Conservation (phyloP, 306 rosid species). For the Echinosophora koreensis region DNA sequence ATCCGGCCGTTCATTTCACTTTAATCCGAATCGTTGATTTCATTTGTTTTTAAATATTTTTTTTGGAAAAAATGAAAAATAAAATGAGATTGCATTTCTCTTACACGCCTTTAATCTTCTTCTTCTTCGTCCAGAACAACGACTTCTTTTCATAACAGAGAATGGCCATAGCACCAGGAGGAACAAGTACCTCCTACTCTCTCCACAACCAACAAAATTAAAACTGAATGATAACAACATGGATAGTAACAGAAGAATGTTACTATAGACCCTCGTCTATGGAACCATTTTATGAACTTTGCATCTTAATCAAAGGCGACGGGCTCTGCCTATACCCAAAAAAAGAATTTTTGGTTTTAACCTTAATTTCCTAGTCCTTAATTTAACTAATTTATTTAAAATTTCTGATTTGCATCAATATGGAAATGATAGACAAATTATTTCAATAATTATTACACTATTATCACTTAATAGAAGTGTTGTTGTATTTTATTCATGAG, state of each 20-base stretch:
- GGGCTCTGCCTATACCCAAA: constrained; percentile 26
- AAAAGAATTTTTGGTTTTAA: constrained; percentile 8
- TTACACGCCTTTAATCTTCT: too few relatives aligned
- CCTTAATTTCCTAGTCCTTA: constrained; percentile 9
- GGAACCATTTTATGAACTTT: constrained; percentile 31
- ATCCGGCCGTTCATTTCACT: too few relatives aligned
- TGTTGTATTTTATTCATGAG: constrained; percentile 31
- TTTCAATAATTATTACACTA: constrained; percentile 31
- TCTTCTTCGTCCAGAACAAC: background rate
- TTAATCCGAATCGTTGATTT: too few relatives aligned
- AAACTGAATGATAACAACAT: constrained; percentile 21
- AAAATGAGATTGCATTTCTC: too few relatives aligned
- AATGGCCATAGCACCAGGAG: background rate
- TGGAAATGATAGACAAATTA: constrained; percentile 16
- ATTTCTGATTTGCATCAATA: constrained; percentile 28
- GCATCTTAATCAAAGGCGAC: constrained; percentile 21
- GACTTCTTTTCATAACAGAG: constrained; percentile 5
- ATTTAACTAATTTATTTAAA: constrained; percentile 2
- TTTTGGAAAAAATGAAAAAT: too few relatives aligned
- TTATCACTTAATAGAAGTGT: constrained; percentile 10
- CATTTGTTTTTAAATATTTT: too few relatives aligned
- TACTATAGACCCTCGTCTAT: constrained; percentile 16
- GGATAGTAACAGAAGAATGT: constrained; percentile 9
- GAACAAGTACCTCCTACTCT: constrained; percentile 24
- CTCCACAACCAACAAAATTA: constrained; percentile 25